Evolutionary conservation across 768 basidiomycete genomes (phyloP).

Genomic region (Lentinula sp.): DNA sequence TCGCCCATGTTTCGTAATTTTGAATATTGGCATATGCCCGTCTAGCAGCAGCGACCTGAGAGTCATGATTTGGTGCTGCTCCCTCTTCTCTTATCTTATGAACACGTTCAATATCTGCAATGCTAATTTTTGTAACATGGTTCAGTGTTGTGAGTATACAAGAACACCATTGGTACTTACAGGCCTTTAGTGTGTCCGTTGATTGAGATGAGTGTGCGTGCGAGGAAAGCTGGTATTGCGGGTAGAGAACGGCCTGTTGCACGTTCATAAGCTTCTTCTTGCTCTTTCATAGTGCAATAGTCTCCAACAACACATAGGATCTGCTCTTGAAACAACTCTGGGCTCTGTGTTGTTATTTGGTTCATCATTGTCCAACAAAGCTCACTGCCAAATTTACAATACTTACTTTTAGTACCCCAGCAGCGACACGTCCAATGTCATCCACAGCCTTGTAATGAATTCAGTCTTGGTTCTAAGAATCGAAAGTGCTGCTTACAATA

Average conservation of each 20-base stretch:
- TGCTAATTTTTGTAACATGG: background rate
- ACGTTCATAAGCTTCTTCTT: conserved; percentile 19
- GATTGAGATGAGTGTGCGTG: conserved; percentile 17
- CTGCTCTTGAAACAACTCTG: conserved; percentile 6
- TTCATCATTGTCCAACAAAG: background rate
- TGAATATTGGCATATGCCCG: background rate
- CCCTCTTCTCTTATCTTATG: background rate
- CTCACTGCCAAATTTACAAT: background rate
- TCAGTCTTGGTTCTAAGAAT: background rate
- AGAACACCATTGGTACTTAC: conserved; percentile 13
- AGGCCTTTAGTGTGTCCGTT: conserved; percentile 23
- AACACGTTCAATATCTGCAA: background rate
- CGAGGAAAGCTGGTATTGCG: conserved; percentile 21
- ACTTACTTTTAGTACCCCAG: conserved; percentile 15
- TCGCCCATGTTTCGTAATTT: background rate
- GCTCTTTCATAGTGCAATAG: conserved; percentile 15
- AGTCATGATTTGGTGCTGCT: background rate
- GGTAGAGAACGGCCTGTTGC: conserved; percentile 22
- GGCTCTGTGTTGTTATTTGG: background rate
- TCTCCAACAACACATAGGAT: conserved; percentile 14
- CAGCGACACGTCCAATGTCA: conserved; percentile 18
- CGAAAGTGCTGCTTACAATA: conserved; percentile 23
- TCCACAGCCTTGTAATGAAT: conserved; percentile 13
- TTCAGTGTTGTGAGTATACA: too few relatives aligned
- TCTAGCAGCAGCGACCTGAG: background rate